Conservation (phyloP, 2,329 filamentous ascomycete genomes). For the Ceratocystis papillata region DNA sequence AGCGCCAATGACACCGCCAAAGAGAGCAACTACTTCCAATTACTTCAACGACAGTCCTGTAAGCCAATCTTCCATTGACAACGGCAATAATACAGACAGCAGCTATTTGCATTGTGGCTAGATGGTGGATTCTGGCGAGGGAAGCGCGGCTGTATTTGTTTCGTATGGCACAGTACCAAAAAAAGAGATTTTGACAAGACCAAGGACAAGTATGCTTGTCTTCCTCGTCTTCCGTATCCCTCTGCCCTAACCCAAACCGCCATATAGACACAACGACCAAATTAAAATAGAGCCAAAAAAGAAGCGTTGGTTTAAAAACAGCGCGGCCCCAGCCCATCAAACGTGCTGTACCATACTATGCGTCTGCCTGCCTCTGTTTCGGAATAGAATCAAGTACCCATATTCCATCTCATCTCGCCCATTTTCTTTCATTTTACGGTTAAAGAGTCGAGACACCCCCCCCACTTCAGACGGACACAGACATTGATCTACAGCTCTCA, state of each 20-base stretch:
- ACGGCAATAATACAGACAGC: not conserved
- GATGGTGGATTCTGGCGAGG: not conserved
- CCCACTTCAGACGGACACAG: constrained; percentile 9
- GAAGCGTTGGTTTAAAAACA: not conserved
- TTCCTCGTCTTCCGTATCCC: too few species aligned
- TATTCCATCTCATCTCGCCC: not conserved
- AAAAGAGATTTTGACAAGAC: not conserved
- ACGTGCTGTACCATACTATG: not conserved
- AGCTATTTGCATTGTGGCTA: not conserved
- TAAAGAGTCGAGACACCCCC: not conserved
- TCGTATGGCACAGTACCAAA: not conserved
- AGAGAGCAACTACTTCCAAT: too few species aligned
- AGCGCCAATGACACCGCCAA: not conserved
- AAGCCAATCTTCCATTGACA: not conserved
- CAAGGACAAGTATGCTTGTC: not conserved
- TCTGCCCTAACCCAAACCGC: too few species aligned
- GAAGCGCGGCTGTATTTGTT: not conserved
- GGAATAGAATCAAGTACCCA: constrained; percentile 1
- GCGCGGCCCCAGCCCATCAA: not conserved
- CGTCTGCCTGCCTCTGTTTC: not conserved
- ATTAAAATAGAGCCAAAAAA: not conserved
- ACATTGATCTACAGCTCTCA: constrained; percentile 1
- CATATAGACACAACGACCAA: not conserved
- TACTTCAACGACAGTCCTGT: too few species aligned
- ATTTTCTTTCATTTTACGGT: not conserved